Percentiles rank a stretch among this genome's conserved stretches.
phyloP scores from a whole-genome alignment of 1,139 yeast species.

The Yamadazyma blattariae region DNA sequence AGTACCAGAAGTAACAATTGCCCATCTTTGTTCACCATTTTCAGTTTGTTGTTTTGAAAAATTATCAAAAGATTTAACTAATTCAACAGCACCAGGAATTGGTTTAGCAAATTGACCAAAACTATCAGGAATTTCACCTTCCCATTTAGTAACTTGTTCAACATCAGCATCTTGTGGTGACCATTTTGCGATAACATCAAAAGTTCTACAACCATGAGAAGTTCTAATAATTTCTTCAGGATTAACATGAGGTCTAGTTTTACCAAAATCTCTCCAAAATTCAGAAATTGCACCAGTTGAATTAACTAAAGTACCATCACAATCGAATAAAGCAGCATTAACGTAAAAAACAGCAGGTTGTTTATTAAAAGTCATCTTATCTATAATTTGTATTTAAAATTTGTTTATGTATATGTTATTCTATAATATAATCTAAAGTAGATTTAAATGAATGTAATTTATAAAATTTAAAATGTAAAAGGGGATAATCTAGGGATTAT shows the following conservation, averaged over 20 bases:
- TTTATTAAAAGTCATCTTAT: conserved; percentile 26
- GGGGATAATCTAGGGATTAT: too few relatives aligned
- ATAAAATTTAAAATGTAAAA: too few relatives aligned
- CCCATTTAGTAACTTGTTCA: conserved; percentile 66
- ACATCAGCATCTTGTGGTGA: conserved; percentile 71
- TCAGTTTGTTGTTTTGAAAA: conserved; percentile 40
- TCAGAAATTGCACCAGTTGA: conserved; percentile 81
- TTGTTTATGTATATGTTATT: too few relatives aligned
- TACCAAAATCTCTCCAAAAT: conserved; percentile 74
- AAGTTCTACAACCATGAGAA: conserved; percentile 81
- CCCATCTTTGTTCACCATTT: conserved; percentile 58
- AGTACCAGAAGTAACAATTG: conserved; percentile 84
- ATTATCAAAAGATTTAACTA: conserved; percentile 54
- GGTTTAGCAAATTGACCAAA: conserved; percentile 71
- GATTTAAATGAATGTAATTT: background rate
- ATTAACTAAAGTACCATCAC: conserved; percentile 82
- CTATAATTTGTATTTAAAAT: background rate
- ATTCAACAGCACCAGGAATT: conserved; percentile 69
- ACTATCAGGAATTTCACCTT: conserved; percentile 68
- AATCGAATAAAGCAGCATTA: conserved; percentile 65
- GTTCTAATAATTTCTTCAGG: conserved; percentile 69
- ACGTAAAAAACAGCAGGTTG: conserved; percentile 48
- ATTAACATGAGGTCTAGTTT: conserved; percentile 67
- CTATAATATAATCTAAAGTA: background rate
- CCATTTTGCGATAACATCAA: conserved; percentile 71